phyloP scores from a whole-genome alignment of 306 rosid genomes.

The Ceratonia siliqua region DNA sequence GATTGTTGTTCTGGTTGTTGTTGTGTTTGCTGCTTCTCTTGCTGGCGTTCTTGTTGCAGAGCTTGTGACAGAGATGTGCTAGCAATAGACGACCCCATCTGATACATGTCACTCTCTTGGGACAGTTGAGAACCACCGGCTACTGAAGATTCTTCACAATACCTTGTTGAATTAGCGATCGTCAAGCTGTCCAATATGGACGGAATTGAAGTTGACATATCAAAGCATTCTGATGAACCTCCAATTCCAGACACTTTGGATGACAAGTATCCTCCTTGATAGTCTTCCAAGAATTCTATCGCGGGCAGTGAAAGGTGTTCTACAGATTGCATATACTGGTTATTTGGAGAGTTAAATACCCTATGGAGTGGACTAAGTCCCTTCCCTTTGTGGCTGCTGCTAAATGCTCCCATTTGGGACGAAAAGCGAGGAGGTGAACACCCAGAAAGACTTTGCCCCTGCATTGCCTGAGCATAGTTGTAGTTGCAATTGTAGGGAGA shows the following conservation, averaged over 20 bases:
- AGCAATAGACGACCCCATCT: constrained; percentile 43
- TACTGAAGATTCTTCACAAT: constrained; percentile 50
- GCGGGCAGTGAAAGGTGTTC: constrained; percentile 58
- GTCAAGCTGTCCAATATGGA: constrained; percentile 45
- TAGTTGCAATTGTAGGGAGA: constrained; percentile 48
- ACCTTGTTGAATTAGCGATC: constrained; percentile 46
- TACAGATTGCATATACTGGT: constrained; percentile 62
- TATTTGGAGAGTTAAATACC: constrained; percentile 73
- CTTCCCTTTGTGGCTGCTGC: constrained; percentile 63
- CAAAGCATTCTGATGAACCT: constrained; percentile 49
- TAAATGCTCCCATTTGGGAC: constrained; percentile 59
- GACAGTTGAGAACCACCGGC: constrained; percentile 45
- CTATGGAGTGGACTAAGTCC: constrained; percentile 85
- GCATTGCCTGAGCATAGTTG: constrained; percentile 60
- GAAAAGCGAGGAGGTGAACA: constrained; percentile 71
- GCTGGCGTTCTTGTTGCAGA: constrained; percentile 61
- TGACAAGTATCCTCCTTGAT: constrained; percentile 39
- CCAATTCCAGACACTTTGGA: constrained; percentile 36
- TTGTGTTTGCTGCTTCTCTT: constrained; percentile 48
- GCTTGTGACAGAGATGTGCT: constrained; percentile 61
- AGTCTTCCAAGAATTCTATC: constrained; percentile 74
- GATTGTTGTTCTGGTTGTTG: constrained; percentile 38
- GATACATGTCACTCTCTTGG: constrained; percentile 48
- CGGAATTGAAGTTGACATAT: constrained; percentile 38
- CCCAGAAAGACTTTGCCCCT: constrained; percentile 53